Conservation (phyloP, 768 basidiomycete species). For the Russula foetens region DNA sequence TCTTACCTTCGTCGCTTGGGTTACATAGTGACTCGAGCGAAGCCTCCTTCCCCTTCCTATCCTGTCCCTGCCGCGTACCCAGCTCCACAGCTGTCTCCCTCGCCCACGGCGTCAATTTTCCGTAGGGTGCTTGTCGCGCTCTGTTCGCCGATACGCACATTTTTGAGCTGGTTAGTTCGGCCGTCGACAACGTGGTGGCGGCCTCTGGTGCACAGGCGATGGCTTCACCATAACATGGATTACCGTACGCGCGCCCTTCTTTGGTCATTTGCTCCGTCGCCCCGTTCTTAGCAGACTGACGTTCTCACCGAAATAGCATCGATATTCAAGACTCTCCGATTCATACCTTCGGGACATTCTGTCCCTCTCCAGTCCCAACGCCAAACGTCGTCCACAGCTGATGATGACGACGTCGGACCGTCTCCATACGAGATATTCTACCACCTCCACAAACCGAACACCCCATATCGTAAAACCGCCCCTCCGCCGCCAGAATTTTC, state of each 20-base stretch:
- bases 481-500: constrained; percentile 81
- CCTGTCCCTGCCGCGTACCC: constrained; percentile 37
- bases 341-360: constrained; percentile 61
- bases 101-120: constrained; percentile 27
- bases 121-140: constrained; percentile 28
- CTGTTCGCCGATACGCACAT: constrained; percentile 27
- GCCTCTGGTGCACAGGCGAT: constrained; percentile 42
- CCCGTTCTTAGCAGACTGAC: not conserved
- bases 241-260: constrained; percentile 35
- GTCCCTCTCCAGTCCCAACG: constrained; percentile 35
- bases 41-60: constrained; percentile 48
- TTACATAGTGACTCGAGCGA: constrained; percentile 77
- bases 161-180: constrained; percentile 25
- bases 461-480: constrained; percentile 69
- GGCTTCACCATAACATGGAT: constrained; percentile 43
- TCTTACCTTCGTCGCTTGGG: constrained; percentile 89
- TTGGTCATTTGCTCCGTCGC: not conserved
- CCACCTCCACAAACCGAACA: constrained; percentile 87
- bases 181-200: constrained; percentile 56
- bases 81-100: constrained; percentile 11
- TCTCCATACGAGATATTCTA: constrained; percentile 80
- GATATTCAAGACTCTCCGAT: constrained; percentile 60
- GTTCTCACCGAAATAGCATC: constrained; percentile 37
- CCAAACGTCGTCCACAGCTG: constrained; percentile 5
- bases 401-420: constrained; percentile 13